These are phyloP conservation scores for Ogataea haglerorum DNA, from an alignment of 805 yeast species.

Conservation along the genomic window DNA sequence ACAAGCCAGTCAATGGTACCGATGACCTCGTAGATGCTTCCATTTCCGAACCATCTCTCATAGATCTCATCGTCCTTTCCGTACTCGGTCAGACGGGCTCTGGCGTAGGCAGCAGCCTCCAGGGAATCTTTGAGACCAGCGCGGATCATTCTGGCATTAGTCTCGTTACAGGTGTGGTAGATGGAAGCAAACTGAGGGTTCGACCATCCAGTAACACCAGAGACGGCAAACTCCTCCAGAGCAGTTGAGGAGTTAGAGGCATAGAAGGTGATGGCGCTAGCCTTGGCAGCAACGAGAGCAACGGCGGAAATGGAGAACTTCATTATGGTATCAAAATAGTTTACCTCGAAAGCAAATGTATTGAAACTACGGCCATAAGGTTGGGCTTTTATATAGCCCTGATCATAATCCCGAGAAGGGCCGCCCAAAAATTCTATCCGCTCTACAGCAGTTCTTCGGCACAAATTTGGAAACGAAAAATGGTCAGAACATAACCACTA, in stretches of 20 bases:
- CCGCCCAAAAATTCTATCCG: conserved; percentile 1
- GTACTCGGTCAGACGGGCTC: conserved; percentile 33
- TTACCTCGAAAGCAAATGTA: conserved; percentile 1
- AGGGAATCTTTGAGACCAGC: conserved; percentile 34
- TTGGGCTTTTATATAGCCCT: conserved; percentile 1
- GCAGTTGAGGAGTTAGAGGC: conserved; percentile 2
- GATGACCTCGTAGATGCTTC: conserved; percentile 34
- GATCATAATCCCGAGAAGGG: conserved; percentile 1
- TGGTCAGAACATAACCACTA: conserved; percentile 1
- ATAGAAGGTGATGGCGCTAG: conserved; percentile 1
- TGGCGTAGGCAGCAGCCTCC: conserved; percentile 34
- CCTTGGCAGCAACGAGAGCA: conserved; percentile 2
- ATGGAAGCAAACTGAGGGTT: conserved; percentile 7
- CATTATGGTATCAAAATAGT: conserved; percentile 1
- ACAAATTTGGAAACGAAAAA: conserved; percentile 1
- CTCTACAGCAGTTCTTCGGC: conserved; percentile 2
- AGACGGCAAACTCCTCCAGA: conserved; percentile 1
- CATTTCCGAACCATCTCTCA: conserved; percentile 37
- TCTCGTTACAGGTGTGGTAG: conserved; percentile 18
- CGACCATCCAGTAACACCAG: conserved; percentile 14
- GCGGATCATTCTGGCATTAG: conserved; percentile 17
- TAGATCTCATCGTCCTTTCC: conserved; percentile 34
- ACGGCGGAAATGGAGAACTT: conserved; percentile 1
- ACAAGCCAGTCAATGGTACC: conserved; percentile 35
- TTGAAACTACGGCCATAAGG: not conserved